Evolutionary conservation across 140 eudicot species (phyloP).

Genomic region (Eryngium alpinum): DNA sequence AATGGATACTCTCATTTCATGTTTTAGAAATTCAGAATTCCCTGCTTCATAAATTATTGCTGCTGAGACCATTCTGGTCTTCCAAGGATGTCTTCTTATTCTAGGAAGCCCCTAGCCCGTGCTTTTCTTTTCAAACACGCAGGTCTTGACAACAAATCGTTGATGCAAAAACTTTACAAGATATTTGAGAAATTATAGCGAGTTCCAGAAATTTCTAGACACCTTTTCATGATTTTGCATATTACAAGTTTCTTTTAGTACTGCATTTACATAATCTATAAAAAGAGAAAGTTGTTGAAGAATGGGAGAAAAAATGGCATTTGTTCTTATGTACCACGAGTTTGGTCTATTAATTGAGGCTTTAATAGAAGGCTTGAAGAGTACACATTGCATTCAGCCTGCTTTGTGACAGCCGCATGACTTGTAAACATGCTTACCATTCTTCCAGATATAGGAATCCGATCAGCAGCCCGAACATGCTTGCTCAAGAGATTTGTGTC

Average conservation of each 20-base stretch:
- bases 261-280: slow-evolving; percentile 1
- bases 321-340: slow-evolving; percentile 58
- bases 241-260: not conserved
- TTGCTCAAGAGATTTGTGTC: slow-evolving; percentile 62
- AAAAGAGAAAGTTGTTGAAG: slow-evolving; percentile 59
- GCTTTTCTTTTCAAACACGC: slow-evolving; percentile 57
- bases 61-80: slow-evolving; percentile 55
- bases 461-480: slow-evolving; percentile 59
- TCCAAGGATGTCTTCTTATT: slow-evolving; percentile 65
- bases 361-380: slow-evolving; percentile 56
- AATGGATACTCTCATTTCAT: slow-evolving; percentile 58
- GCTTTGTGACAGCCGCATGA: slow-evolving; percentile 62
- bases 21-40: slow-evolving; percentile 55
- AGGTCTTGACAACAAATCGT: slow-evolving; percentile 51
- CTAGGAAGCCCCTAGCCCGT: slow-evolving; percentile 57
- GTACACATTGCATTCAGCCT: slow-evolving; percentile 46
- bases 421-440: slow-evolving; percentile 53
- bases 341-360: slow-evolving; percentile 66
- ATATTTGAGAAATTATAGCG: slow-evolving; percentile 40
- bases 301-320: slow-evolving; percentile 77
- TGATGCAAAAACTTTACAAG: slow-evolving; percentile 37
- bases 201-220: slow-evolving; percentile 3
- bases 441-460: slow-evolving; percentile 63
- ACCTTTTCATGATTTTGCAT: not conserved
- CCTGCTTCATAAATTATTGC: slow-evolving; percentile 66